phyloP scores from a whole-genome alignment of 352 stramenopile genomes.

The Pseudoperonospora humuli region DNA sequence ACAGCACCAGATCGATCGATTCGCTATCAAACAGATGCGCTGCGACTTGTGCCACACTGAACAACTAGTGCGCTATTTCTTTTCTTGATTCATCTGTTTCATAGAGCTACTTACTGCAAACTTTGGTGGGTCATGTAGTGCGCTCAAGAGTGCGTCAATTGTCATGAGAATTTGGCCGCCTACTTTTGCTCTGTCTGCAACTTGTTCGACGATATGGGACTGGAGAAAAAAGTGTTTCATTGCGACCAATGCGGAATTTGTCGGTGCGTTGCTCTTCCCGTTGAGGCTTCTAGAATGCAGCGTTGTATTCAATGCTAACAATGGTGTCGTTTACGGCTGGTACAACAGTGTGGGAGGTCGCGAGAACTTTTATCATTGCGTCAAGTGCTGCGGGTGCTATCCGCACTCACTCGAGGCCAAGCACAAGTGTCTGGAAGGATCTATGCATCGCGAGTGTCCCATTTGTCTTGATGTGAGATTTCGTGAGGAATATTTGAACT shows the following conservation, averaged over 20 bases:
- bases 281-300: neutral
- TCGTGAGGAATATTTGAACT: neutral
- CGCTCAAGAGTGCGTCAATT: slow-evolving; percentile 40
- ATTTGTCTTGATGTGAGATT: slow-evolving; percentile 65
- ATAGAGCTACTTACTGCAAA: neutral
- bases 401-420: slow-evolving; percentile 56
- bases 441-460: slow-evolving; percentile 75
- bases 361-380: slow-evolving; percentile 77
- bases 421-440: slow-evolving; percentile 72
- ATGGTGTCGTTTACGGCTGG: too few relatives aligned
- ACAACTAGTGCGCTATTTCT: slow-evolving; percentile 39
- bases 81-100: neutral
- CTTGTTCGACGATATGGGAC: slow-evolving; percentile 59
- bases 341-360: slow-evolving; percentile 50
- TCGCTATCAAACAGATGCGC: slow-evolving; percentile 61
- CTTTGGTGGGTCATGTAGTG: slow-evolving; percentile 25
- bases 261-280: slow-evolving; percentile 23
- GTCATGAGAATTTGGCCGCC: slow-evolving; percentile 36
- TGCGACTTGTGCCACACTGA: slow-evolving; percentile 50
- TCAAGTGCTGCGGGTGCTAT: slow-evolving; percentile 73
- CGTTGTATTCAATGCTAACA: neutral
- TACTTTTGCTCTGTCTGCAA: slow-evolving; percentile 73
- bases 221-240: slow-evolving; percentile 62
- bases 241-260: slow-evolving; percentile 74
- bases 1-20: slow-evolving; percentile 69